Evolutionary conservation across 2,329 filamentous ascomycete genomes (phyloP), one percentile per base, ranked within the genome.

Genomic region (Ophiostoma angusticollis): DNA sequence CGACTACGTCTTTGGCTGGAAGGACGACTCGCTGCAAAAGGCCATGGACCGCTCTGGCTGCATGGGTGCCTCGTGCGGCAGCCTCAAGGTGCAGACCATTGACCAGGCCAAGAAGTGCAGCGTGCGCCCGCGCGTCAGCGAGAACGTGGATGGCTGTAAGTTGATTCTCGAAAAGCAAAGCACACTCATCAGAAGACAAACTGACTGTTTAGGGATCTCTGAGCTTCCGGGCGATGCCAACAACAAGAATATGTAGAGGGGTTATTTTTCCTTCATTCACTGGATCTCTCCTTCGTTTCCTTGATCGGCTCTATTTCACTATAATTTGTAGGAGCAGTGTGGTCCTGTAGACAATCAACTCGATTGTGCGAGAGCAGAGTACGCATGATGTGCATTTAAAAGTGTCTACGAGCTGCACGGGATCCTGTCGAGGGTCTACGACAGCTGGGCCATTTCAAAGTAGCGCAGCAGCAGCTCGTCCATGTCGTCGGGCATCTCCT

Each of bases 1-100:
- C 31, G 62, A 65, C 44, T 65, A 65, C 48, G 52, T 58, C 22
- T 59, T 59, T 31, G 57, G 58, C 31, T 59, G 57, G 58, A 56
- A 58, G 44, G 58, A 52, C 41, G 54, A 61, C 41, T 40, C 55
- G 8, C 52, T 61, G 17, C 58, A 61, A 46, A 53, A 45, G 29
- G 58, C 58, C 29, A 60, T 62, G 56, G 58, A 61, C 40, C 50
- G 49, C 2, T 56, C 59, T 5, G 58, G 57, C 39, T 67, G 62
- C 61, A 59, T 64, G 47, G 63, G 58, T 22, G 61, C 58, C 16
- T 45, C 42, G 37, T 60, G 57, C 53, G 54, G 51, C 4, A 49
- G 40, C 27, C 52, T 61, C 17, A 47, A 48, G 39, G 56, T 52
- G 35, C 58, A 61, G 53, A 47, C 43, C 18, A 58, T 61, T 35